Evolutionary conservation across 805 yeast genomes (phyloP).

Genomic region (Teunomyces pallodes): DNA sequence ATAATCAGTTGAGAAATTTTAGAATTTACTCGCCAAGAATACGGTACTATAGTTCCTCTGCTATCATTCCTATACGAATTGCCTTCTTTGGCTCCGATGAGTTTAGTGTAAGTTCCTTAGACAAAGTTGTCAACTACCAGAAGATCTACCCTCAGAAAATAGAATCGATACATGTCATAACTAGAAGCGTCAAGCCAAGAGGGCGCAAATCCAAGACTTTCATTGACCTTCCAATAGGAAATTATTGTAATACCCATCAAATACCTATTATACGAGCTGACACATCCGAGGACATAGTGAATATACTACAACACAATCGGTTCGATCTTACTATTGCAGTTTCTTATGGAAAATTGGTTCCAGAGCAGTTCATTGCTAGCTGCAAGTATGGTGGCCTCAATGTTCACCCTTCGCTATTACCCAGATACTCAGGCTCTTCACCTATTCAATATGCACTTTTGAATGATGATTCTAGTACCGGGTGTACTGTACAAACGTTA

Average conservation of each 20-base stretch:
- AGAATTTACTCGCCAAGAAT: background rate
- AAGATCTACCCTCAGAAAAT: constrained; percentile 15
- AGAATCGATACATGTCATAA: constrained; percentile 54
- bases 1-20: background rate
- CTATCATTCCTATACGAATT: constrained; percentile 22
- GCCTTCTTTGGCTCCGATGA: constrained; percentile 80
- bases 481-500: constrained; percentile 85
- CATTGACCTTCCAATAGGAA: constrained; percentile 54
- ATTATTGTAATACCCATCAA: constrained; percentile 11
- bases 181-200: constrained; percentile 59
- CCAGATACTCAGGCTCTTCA: constrained; percentile 81
- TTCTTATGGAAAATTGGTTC: constrained; percentile 83
- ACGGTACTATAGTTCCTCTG: background rate
- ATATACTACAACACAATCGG: constrained; percentile 14
- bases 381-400: constrained; percentile 71
- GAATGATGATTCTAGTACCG: constrained; percentile 61
- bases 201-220: constrained; percentile 54
- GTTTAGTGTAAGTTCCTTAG: constrained; percentile 60
- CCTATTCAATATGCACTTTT: constrained; percentile 82
- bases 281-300: constrained; percentile 35
- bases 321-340: constrained; percentile 83
- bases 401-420: constrained; percentile 89
- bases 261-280: constrained; percentile 52
- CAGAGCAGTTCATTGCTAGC: constrained; percentile 48
- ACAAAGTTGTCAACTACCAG: constrained; percentile 28